Evolutionary conservation across 2,329 filamentous ascomycete species (phyloP), one percentile per base, ranked within the genome.

Genomic region (Orbilia brochopaga): DNA sequence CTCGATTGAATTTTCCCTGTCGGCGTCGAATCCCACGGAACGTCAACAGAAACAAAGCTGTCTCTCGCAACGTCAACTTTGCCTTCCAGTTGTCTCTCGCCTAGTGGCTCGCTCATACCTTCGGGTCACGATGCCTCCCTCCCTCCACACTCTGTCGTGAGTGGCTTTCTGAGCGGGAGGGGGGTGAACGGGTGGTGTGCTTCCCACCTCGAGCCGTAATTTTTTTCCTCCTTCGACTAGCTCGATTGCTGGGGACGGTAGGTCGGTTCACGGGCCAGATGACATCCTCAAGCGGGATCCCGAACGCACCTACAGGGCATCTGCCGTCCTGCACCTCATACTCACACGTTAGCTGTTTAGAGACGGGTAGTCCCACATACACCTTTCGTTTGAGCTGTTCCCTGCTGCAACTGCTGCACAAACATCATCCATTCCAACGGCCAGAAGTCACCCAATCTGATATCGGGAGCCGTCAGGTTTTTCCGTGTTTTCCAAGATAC

Each of bases 261-360:
- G 15, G 6, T 24, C 55, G 32, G 37, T 48, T 69, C 58, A 11
- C 44, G 35, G 50, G 63, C 55, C 67, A 72, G 54, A 72, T 72
- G 67, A 72, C 67, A 72, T 70, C 17, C 60, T 65, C 60, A 59
- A 72, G 67, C 67, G 67, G 67, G 67, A 48, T 48, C 44, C 44
- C 44, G 15, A 72, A 72, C 67, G 59, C 67, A 72, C 59, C 44
- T 48, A 48, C 44, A 48, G 44, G 44, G 67, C 67, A 72, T 72
- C 59, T 48, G 35, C 60, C 66, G 66, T 59, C 44, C 66, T 70
- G 66, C 66, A 70, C 58, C 66, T 70, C 62, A 40, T 69, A 52
- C 44, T 48, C 44, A 48, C 44, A 48, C 44, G 44, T 48, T 48
- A 48, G 19, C 44, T 64, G 58, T 70, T 70, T 70, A 48, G 59